A percentile compares a stretch with the other conserved stretches of the same genome.
These are phyloP conservation scores for Zygotorulaspora sp. DNA, from an alignment of 805 yeast genomes.

Conservation along the genomic window DNA sequence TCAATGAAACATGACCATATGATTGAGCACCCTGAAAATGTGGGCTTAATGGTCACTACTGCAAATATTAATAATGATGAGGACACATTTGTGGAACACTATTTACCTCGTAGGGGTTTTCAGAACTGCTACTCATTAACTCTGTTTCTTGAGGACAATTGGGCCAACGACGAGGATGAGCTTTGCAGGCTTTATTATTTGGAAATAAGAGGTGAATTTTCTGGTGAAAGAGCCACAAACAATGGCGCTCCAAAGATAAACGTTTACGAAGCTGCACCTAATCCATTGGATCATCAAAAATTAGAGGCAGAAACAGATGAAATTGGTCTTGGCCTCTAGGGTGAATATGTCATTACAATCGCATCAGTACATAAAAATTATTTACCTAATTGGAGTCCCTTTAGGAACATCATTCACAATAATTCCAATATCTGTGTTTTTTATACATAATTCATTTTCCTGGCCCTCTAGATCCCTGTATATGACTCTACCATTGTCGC, in stretches of 20 bases:
- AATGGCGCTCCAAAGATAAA: conserved; percentile 56
- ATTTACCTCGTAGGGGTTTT: conserved; percentile 68
- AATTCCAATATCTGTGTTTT: conserved; percentile 9
- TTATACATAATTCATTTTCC: conserved; percentile 13
- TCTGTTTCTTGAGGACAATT: conserved; percentile 61
- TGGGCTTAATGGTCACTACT: conserved; percentile 43
- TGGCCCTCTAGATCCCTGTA: conserved; percentile 16
- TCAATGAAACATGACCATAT: conserved; percentile 46
- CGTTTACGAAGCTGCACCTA: conserved; percentile 85
- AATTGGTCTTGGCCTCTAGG: conserved; percentile 18
- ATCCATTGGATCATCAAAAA: conserved; percentile 78
- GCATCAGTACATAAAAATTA: no score
- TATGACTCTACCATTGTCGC: conserved; percentile 10
- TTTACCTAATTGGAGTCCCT: conserved; percentile 18
- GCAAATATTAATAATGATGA: conserved; percentile 40
- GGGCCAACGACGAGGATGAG: conserved; percentile 59
- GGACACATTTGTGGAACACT: conserved; percentile 70
- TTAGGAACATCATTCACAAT: conserved; percentile 16
- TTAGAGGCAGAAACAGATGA: conserved; percentile 23
- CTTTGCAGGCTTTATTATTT: conserved; percentile 57
- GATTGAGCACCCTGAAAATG: conserved; percentile 58
- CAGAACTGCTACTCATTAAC: conserved; percentile 66
- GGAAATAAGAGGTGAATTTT: conserved; percentile 73
- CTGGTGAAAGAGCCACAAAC: conserved; percentile 19
- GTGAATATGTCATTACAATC: no score